Evolutionary conservation across 805 yeast species (phyloP).

Genomic region (Yamadazyma scolyti): DNA sequence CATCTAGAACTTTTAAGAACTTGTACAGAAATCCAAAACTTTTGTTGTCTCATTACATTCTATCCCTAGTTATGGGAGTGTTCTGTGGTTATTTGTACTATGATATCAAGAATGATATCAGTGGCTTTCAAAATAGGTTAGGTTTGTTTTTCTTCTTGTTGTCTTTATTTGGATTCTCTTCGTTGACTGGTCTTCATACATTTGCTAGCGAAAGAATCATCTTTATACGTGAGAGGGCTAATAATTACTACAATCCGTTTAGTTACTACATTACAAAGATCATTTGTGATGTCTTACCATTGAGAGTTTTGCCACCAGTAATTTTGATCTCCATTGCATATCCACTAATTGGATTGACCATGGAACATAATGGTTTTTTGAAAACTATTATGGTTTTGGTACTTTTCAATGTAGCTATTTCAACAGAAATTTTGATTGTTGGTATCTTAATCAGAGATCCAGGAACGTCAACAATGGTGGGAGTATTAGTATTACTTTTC

Average conservation of each 20-base stretch:
- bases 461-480: conserved; percentile 87
- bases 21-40: conserved; percentile 88
- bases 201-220: conserved; percentile 86
- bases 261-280: conserved; percentile 85
- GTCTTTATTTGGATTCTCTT: conserved; percentile 90
- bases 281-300: conserved; percentile 86
- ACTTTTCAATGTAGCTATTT: conserved; percentile 80
- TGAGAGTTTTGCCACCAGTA: conserved; percentile 89
- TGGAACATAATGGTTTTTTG: conserved; percentile 70
- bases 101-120: conserved; percentile 79
- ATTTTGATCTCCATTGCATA: conserved; percentile 75
- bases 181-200: conserved; percentile 86
- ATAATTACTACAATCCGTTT: conserved; percentile 85
- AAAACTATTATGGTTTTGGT: conserved; percentile 68
- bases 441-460: conserved; percentile 87
- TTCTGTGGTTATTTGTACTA: conserved; percentile 87
- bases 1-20: conserved; percentile 87
- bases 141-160: conserved; percentile 90
- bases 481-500: conserved; percentile 78
- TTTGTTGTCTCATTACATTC: conserved; percentile 76
- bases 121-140: conserved; percentile 94
- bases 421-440: conserved; percentile 79
- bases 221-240: conserved; percentile 89
- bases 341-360: conserved; percentile 85
- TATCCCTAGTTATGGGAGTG: conserved; percentile 72